A percentile compares a stretch with the other conserved stretches of the same genome.
Evolutionary conservation across 2,329 filamentous ascomycete genomes (phyloP).

Genomic region (Penicillium freii): DNA sequence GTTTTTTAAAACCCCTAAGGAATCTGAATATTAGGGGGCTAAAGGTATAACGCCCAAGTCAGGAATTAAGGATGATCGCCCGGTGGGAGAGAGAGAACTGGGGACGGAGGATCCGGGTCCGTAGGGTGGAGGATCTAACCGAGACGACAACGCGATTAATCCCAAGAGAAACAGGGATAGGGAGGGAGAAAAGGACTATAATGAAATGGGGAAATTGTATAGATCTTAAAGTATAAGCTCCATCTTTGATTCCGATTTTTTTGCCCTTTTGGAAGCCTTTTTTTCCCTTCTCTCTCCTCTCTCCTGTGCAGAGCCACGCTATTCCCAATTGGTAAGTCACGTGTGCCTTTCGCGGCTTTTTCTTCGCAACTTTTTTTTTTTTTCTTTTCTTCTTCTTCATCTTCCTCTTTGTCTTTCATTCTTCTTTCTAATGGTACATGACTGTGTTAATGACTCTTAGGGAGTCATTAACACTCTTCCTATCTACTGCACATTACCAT

Average conservation of each 20-base stretch:
- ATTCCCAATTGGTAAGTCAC: slow-evolving; percentile 17
- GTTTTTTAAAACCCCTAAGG: neutral
- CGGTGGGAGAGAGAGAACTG: slow-evolving; percentile 27
- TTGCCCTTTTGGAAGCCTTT: slow-evolving; percentile 2
- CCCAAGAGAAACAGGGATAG: neutral
- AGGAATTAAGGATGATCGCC: slow-evolving; percentile 24
- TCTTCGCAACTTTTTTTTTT: slow-evolving; percentile 15
- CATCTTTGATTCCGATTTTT: slow-evolving; percentile 2
- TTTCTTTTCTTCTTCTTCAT: slow-evolving; percentile 18
- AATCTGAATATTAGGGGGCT: slow-evolving; percentile 1
- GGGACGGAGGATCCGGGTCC: slow-evolving; percentile 29
- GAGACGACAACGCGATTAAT: slow-evolving; percentile 16
- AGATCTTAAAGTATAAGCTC: slow-evolving; percentile 6
- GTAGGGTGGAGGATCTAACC: slow-evolving; percentile 26
- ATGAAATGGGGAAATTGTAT: neutral
- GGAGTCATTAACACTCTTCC: neutral
- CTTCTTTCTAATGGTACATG: neutral
- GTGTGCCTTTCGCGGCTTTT: slow-evolving; percentile 19
- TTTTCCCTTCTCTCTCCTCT: neutral
- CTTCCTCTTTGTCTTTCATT: slow-evolving; percentile 15
- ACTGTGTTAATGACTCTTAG: neutral
- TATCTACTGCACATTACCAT: neutral
- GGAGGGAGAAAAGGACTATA: neutral
- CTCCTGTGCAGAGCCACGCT: slow-evolving; percentile 17
- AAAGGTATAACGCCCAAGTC: slow-evolving; percentile 21